Evolutionary conservation across 441 rosid species (phyloP), one percentile per base, ranked within the genome.

Genomic region (Populus hybrid): DNA sequence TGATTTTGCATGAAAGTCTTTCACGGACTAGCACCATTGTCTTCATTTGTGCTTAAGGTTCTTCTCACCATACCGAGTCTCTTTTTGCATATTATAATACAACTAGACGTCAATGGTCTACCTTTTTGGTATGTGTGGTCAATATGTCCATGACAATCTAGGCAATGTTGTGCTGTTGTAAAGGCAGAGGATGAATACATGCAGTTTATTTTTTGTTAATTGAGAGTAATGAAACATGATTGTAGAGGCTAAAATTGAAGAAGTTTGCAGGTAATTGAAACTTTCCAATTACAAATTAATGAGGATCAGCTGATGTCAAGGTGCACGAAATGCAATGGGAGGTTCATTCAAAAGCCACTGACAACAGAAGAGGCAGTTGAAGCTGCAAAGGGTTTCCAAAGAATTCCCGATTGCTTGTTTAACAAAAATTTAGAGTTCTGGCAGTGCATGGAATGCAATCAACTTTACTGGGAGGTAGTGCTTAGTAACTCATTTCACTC

Each of bases 381-480:
- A 86, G 95, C 99, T 53, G 94, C 97, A 53, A 95, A 93, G 78
- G 97, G 98, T 71, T 93, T 95, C 84, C 99, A 95, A 86, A 92
- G 82, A 85, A 93, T 95, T 79, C 97, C 97, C 5, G 59, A 64
- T 82, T 93, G 99, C 86, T 78, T 95, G 83, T 91, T 95, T 73
- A 78, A 93, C 90, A 92, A 92, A 84, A 87, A 93, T 69, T 68
- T 94, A 69, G 92, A 94, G 78, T 94, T 94, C 84, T 94, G 98
- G 97, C 97, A 93, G 83, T 94, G 98, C 89, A 89, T 87, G 91
- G 94, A 91, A 74, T 94, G 98, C 87, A 82, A 85, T 82, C 98
- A 94, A 83, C 94, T 95, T 34, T 92, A 95, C 77, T 95, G 98
- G 98, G 98, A 92, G 95, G 98, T 95, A 87, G 4, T n/a, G 67